A percentile compares a stretch with the other conserved stretches of the same genome.
These are phyloP conservation scores for Leccinellum albellum DNA, from an alignment of 768 basidiomycete species.

Conservation along the genomic window DNA sequence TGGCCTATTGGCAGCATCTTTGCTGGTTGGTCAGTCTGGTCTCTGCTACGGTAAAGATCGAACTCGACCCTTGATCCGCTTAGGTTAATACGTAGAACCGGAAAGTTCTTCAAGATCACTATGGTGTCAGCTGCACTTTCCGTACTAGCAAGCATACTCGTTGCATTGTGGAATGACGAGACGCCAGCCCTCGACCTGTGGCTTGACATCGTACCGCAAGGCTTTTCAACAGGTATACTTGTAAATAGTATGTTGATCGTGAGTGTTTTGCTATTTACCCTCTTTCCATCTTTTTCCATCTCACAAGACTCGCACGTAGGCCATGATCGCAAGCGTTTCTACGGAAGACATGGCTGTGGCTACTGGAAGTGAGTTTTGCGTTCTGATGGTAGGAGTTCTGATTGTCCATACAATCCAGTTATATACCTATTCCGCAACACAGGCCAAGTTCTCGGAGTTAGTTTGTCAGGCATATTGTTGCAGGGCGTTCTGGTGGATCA, in stretches of 20 bases:
- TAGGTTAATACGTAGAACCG: background rate
- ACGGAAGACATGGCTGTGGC: slow-evolving; percentile 84
- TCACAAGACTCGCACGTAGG: slow-evolving; percentile 41
- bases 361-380: slow-evolving; percentile 70
- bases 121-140: slow-evolving; percentile 42
- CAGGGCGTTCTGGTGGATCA: slow-evolving; percentile 74
- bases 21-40: background rate
- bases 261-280: slow-evolving; percentile 27
- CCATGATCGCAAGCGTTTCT: slow-evolving; percentile 79
- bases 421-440: slow-evolving; percentile 91
- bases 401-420: slow-evolving; percentile 43
- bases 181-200: slow-evolving; percentile 63
- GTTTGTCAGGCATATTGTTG: slow-evolving; percentile 76
- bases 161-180: slow-evolving; percentile 64
- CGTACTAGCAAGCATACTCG: slow-evolving; percentile 54
- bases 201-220: slow-evolving; percentile 77
- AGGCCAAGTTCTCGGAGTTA: slow-evolving; percentile 94
- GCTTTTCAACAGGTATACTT: slow-evolving; percentile 78
- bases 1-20: background rate
- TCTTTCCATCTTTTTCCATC: background rate
- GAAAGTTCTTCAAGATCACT: background rate
- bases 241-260: slow-evolving; percentile 87
- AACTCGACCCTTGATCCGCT: background rate
- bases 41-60: background rate
- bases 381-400: slow-evolving; percentile 7